A percentile compares a stretch with the other conserved stretches of the same genome.
Conservation (phyloP, 768 basidiomycete genomes). For the Jaapia argillacea region DNA sequence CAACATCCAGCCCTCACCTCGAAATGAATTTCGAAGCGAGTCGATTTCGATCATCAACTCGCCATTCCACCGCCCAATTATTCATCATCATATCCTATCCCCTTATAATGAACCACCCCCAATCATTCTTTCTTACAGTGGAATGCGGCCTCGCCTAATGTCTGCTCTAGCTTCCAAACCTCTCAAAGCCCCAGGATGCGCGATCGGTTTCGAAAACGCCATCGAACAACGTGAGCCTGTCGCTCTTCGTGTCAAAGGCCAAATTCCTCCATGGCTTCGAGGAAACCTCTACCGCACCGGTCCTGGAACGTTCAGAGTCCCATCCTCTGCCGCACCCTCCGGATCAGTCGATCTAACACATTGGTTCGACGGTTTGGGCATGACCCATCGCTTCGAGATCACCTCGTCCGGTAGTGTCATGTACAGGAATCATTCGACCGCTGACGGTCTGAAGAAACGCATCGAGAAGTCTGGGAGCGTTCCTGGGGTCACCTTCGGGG, state of each 20-base stretch:
- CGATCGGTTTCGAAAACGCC: neutral
- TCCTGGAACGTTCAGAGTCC: constrained; percentile 23
- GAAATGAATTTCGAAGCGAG: neutral
- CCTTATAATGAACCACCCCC: neutral
- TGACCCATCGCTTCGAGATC: constrained; percentile 31
- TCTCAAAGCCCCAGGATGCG: neutral
- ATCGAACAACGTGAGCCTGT: neutral
- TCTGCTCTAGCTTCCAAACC: neutral
- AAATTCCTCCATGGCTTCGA: constrained; percentile 13
- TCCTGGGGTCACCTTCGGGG: constrained; percentile 11
- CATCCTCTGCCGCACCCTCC: constrained; percentile 11
- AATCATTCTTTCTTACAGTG: neutral
- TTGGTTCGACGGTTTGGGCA: constrained; percentile 32
- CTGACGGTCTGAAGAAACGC: constrained; percentile 18
- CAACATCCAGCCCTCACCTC: neutral
- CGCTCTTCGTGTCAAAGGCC: neutral
- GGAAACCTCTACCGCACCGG: constrained; percentile 30
- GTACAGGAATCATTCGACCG: constrained; percentile 23
- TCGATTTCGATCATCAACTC: neutral
- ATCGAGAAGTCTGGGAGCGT: constrained; percentile 11
- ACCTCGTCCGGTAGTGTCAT: constrained; percentile 16
- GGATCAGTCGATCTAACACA: constrained; percentile 20
- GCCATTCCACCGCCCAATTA: neutral
- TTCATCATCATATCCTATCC: neutral
- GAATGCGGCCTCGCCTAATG: neutral